Percentiles rank a stretch among this genome's conserved stretches.
Conservation (phyloP, 345 rosid species). For the Brassica nigra region DNA sequence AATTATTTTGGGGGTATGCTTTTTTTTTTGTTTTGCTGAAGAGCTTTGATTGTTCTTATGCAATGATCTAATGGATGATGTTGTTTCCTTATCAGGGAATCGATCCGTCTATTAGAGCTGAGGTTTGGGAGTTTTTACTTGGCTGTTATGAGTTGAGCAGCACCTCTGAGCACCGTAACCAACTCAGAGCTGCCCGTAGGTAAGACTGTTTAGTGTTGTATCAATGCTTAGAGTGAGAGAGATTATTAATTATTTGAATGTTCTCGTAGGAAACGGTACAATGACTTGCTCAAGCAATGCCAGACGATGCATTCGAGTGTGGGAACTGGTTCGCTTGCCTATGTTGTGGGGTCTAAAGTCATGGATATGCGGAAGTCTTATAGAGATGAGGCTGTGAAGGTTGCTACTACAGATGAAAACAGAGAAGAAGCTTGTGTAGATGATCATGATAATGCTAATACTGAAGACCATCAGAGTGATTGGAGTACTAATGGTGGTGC, state of each 20-base stretch:
- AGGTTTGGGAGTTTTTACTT: slow-evolving; percentile 95
- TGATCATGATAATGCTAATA: slow-evolving; percentile 36
- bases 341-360: slow-evolving; percentile 86
- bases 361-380: slow-evolving; percentile 89
- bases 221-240: slow-evolving; percentile 1
- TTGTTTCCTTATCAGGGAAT: slow-evolving; percentile 64
- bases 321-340: slow-evolving; percentile 93
- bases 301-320: slow-evolving; percentile 88
- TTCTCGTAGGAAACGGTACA: slow-evolving; percentile 64
- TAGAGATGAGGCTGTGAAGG: slow-evolving; percentile 57
- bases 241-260: slow-evolving; percentile 9
- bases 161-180: slow-evolving; percentile 73
- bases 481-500: slow-evolving; percentile 54
- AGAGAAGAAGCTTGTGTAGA: slow-evolving; percentile 44
- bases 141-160: slow-evolving; percentile 80
- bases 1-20: slow-evolving; percentile 72
- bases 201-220: slow-evolving; percentile 21
- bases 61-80: slow-evolving; percentile 18
- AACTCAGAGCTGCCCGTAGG: slow-evolving; percentile 81
- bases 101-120: slow-evolving; percentile 87
- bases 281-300: slow-evolving; percentile 72
- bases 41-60: not conserved
- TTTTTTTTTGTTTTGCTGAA: not conserved
- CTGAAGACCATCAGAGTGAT: slow-evolving; percentile 49
- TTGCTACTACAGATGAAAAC: slow-evolving; percentile 48